Base-by-base conservation (phyloP, 441 rosid genomes). In the Hura crepitans region DNA sequence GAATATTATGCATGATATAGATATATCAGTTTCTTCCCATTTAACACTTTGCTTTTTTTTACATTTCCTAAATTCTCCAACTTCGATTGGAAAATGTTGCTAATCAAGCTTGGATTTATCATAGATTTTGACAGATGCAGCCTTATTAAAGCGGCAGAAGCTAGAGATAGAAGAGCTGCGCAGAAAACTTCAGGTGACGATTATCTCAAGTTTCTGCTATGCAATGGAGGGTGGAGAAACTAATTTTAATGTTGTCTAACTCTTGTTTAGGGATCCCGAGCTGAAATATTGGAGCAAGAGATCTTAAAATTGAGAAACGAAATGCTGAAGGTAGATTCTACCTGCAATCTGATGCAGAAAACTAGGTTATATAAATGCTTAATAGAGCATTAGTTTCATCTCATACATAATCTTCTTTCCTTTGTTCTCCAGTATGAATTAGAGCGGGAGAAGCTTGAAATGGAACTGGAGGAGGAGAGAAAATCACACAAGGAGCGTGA, bases 111-210 rank as follows among this genome's bases (percentile, higher is more conserved):
- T 59, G 43, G 51, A 45, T 65, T 67, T 75, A 50, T 73, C 25
- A 37, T 71, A 94, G 97, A 86, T 91, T 78, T 84, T 94, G 85
- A 89, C 96, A 43, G 98, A 94, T 84, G 97, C 92, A 61, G 97
- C 97, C 65, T 84, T 91, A 69, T 54, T 94, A 75, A 94, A 86
- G 85, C 82, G 97, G 68, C 98, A 94, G 77, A 91, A 94, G 75
- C 74, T 86, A 74, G 98, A 94, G 85, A 94, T 94, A 75, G 93
- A 94, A 86, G 96, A 94, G 68, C 83, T 94, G 33, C 92, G 83
- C 22, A 70, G 65, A 74, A 94, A 91, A 81, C 97, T 93, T 78
- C 83, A 89, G 95, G 98, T 89, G 65, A 81, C 81, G 66, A 63
- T 70, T 51, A 53, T 47, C 11, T 17, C 30, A 42, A 33, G 37